Conservation (phyloP, 169 alveolate species). For the Eimeria maxima region DNA sequence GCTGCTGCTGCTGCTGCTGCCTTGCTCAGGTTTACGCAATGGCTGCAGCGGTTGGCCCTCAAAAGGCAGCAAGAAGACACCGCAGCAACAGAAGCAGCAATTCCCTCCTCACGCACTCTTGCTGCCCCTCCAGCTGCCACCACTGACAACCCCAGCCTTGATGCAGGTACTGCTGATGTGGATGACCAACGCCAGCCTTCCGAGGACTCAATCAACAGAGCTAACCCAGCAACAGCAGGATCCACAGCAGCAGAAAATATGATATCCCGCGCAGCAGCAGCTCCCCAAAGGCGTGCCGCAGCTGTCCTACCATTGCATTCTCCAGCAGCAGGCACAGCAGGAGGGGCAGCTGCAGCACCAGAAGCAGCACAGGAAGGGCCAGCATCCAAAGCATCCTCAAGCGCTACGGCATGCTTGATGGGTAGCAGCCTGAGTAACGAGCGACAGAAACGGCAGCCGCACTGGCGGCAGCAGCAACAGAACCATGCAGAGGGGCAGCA, state of each 20-base stretch:
- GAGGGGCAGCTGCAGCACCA: not conserved
- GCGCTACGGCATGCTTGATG: not conserved
- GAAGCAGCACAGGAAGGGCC: not conserved
- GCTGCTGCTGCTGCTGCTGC: constrained; percentile 24
- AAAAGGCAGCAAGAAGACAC: not conserved
- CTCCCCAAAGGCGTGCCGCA: not conserved
- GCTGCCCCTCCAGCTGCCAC: not conserved
- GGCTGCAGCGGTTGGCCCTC: constrained; percentile 51
- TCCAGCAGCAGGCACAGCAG: not conserved
- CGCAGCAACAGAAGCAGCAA: constrained; percentile 21
- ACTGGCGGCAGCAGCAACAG: not conserved
- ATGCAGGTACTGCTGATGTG: not conserved
- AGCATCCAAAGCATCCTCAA: not conserved
- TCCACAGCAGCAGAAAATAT: not conserved
- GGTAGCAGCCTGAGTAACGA: not conserved
- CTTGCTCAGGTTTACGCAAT: constrained; percentile 24
- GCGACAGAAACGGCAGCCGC: not conserved
- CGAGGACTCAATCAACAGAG: not conserved
- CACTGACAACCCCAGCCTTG: not conserved
- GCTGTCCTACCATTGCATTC: not conserved
- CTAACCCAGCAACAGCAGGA: not conserved
- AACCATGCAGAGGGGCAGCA: constrained; percentile 7
- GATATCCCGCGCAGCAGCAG: not conserved
- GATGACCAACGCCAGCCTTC: not conserved
- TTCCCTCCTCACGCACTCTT: not conserved